Base-by-base conservation (phyloP, 1,284 basidiomycete genomes). In the Tausonia pullulans region DNA sequence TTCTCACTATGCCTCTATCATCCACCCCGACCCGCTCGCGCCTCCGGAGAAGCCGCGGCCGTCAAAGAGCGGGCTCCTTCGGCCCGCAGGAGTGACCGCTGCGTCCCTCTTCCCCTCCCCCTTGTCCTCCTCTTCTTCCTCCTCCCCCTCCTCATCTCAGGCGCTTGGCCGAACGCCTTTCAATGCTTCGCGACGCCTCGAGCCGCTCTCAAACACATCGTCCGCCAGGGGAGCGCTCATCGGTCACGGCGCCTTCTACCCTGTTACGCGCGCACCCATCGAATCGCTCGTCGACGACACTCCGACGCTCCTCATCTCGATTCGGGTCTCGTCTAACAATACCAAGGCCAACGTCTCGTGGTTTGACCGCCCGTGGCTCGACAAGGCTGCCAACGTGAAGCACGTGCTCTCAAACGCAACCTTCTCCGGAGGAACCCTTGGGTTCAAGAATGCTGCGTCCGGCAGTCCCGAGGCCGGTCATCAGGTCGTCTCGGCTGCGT, bases 381-480 rank as follows among this genome's bases (percentile, higher is more conserved):
- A 27, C 27, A 27, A 27, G 27, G 27, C 27, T 27, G 27, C 27
- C 27, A 27, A 27, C 27, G 27, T 27, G 27, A 27, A 27, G 27
- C 27, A 27, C 27, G 27, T 27, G 27, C 27, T 27, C 27, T 27
- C 27, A 27, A 27, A 27, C 27, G 27, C 27, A 27, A 27, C 27
- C 27, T 27, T 63, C 61, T 45, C 57, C 9, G 61, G 46, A 27
- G 65, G 65, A 39, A 44, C 50, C 8, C 10, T 66, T 40, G 65
- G 65, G 0, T 66, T 66, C 65, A 59, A 56, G 14, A 62, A 62
- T 7, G 39, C 61, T 3, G 40, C 39, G 10, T 52, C 49, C 8
- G 65, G 65, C 41, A 56, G 60, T 10, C 49, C 14, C 45, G 65
- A 66, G 45, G 56, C 61, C 1, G 65, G 65, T 8, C 57, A 62